Conservation (phyloP, 805 yeast genomes). For the Jamesozyma piceae region DNA sequence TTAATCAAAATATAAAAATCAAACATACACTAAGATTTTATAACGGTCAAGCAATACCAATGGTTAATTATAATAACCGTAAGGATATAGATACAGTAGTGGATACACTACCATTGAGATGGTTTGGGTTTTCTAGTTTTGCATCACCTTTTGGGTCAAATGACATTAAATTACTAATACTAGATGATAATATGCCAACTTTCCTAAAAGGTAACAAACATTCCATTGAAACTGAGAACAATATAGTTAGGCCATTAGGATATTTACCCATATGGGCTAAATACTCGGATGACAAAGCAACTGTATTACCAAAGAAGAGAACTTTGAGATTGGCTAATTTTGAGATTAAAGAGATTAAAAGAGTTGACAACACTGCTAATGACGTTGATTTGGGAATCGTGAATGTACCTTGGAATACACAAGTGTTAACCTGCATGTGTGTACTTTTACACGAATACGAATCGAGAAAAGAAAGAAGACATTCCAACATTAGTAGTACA, state of each 20-base stretch:
- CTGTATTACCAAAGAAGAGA: conserved; percentile 23
- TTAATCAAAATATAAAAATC: conserved; percentile 4
- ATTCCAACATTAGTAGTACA: conserved; percentile 2
- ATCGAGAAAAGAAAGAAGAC: conserved; percentile 25
- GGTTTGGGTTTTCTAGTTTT: conserved; percentile 34
- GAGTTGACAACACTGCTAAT: not conserved
- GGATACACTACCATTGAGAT: conserved; percentile 29
- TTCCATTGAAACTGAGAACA: not conserved
- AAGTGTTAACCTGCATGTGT: conserved; percentile 27
- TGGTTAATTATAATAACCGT: conserved; percentile 27
- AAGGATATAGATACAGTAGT: conserved; percentile 29
- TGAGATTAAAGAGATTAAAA: conserved; percentile 15
- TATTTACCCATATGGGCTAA: conserved; percentile 25
- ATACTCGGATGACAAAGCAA: conserved; percentile 21
- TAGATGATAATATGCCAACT: conserved; percentile 30
- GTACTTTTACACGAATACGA: conserved; percentile 28
- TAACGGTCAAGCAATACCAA: conserved; percentile 13
- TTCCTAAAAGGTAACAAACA: conserved; percentile 16
- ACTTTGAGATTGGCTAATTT: conserved; percentile 19
- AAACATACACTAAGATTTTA: conserved; percentile 29
- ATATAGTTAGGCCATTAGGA: conserved; percentile 14
- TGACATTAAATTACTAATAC: conserved; percentile 27
- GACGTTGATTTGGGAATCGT: conserved; percentile 7
- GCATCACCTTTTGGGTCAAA: conserved; percentile 31
- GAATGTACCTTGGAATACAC: conserved; percentile 23